A percentile compares a stretch with the other conserved stretches of the same genome.
Evolutionary conservation across 495 filamentous ascomycete genomes (phyloP).

Genomic region (Penicillium subrubescens): DNA sequence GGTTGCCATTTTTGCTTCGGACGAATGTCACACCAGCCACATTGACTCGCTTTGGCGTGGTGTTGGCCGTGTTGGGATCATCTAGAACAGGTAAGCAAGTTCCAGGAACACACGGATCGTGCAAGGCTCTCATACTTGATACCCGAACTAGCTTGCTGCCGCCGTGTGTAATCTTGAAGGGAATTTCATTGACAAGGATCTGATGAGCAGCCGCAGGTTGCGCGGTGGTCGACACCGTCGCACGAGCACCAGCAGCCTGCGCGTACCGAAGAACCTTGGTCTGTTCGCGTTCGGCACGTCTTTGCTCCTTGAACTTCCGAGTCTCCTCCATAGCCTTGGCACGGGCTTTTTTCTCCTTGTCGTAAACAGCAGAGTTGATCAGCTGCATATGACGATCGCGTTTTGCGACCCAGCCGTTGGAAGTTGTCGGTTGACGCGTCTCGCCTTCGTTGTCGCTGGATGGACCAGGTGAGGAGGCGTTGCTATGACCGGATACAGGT

Average conservation of each 20-base stretch:
- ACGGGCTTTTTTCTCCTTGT: constrained; percentile 71
- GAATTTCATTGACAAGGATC: constrained; percentile 72
- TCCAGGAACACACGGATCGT: constrained; percentile 13
- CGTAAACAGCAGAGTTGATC: constrained; percentile 82
- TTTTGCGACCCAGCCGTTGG: constrained; percentile 72
- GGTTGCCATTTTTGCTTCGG: constrained; percentile 88
- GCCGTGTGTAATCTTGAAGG: constrained; percentile 72
- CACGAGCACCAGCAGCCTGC: constrained; percentile 44
- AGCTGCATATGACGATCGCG: constrained; percentile 84
- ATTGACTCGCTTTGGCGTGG: constrained; percentile 76
- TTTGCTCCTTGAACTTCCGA: constrained; percentile 58
- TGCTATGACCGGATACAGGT: constrained; percentile 23
- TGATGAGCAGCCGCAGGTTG: constrained; percentile 56
- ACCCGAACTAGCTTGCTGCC: constrained; percentile 84
- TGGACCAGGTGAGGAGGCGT: constrained; percentile 37
- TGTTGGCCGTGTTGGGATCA: constrained; percentile 61
- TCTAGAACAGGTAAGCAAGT: constrained; percentile 55
- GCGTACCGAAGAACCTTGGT: constrained; percentile 50
- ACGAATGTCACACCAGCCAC: constrained; percentile 85
- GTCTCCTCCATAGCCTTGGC: constrained; percentile 75
- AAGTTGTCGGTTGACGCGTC: constrained; percentile 28
- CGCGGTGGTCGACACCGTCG: constrained; percentile 34
- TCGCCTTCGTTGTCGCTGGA: constrained; percentile 40
- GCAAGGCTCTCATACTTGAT: constrained; percentile 58
- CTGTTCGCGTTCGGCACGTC: constrained; percentile 67